Evolutionary conservation across 2,329 filamentous ascomycete genomes (phyloP), one percentile per base, ranked within the genome.

Genomic region (Nakataea oryzae): DNA sequence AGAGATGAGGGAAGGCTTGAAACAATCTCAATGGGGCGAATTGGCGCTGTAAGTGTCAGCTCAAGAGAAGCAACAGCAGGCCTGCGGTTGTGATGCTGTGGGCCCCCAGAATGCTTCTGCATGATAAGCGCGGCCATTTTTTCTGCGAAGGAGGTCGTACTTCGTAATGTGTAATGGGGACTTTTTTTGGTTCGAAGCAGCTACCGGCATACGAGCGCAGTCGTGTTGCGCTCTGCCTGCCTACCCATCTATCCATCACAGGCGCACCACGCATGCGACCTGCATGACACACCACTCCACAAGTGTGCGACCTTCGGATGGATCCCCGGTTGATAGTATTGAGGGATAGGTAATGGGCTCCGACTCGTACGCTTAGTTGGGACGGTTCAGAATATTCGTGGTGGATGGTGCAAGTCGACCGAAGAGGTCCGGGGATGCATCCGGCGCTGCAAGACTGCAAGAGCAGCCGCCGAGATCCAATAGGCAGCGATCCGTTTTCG

Each of bases 1-100:
- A 62, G 62, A 57, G 58, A 62, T 63, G 58, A 59, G 56, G 41
- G 62, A 62, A 29, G 62, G 62, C 59, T 41, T 60, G 60, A 34
- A 60, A 61, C 62, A 65, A 66, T 66, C 61, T 64, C 65, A 62
- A 57, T 54, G 61, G 60, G 47, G 62, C 61, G 65, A 64, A 63
- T 63, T 64, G 61, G 34, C 57, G 30, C 58, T 32, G 54, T 57
- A 57, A 21, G 30, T 55, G 30, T 50, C 41, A n/a, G 41, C 41
- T 17, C 21, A 50, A 24, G 41, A 50, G 41, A 50, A 50, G 41
- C 21, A 57, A 21, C 54, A 56, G 27, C 54, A 29, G 28, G 21
- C 54, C 26, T 29, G 28, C 54, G 14, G 54, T 56, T 28, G 12
- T 24, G 12, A 24, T 27, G 21, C 5, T 56, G 28, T 56, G 24